Conservation (phyloP, 2,329 filamentous ascomycete species). For the Cadophora gregata region DNA sequence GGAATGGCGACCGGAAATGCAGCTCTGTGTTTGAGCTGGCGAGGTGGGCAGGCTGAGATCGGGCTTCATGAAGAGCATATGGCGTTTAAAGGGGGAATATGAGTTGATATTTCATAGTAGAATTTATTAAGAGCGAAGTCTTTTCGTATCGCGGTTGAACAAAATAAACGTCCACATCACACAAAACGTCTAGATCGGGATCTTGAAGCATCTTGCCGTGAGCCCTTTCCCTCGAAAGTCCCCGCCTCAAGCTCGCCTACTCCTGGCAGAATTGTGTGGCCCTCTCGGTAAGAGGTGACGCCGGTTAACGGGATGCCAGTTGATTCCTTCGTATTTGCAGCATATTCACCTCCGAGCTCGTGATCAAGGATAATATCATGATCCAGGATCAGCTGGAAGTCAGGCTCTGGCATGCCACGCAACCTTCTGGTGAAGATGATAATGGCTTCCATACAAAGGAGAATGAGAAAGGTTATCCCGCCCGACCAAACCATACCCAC, state of each 20-base stretch:
- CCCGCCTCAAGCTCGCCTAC: constrained; percentile 3
- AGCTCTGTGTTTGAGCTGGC: neutral
- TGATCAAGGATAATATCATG: constrained; percentile 19
- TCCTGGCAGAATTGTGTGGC: neutral
- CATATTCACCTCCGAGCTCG: constrained; percentile 15
- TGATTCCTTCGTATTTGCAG: neutral
- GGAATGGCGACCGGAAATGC: neutral
- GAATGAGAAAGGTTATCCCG: constrained; percentile 12
- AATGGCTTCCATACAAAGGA: constrained; percentile 16
- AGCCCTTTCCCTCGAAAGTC: neutral
- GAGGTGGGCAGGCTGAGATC: neutral
- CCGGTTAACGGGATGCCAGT: neutral
- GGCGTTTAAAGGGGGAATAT: neutral
- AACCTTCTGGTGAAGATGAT: neutral
- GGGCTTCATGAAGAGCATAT: neutral
- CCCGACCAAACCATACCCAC: constrained; percentile 18
- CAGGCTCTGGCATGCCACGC: constrained; percentile 3
- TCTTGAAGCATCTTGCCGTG: neutral
- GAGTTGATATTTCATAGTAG: neutral
- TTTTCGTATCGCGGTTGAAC: neutral
- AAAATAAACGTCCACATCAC: neutral
- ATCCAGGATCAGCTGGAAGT: constrained; percentile 19
- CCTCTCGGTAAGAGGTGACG: neutral
- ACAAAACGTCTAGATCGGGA: constrained; percentile 6
- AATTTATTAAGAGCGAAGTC: neutral